These are phyloP conservation scores for Exidia glandulosa DNA, from an alignment of 768 basidiomycete genomes.

Conservation along the genomic window DNA sequence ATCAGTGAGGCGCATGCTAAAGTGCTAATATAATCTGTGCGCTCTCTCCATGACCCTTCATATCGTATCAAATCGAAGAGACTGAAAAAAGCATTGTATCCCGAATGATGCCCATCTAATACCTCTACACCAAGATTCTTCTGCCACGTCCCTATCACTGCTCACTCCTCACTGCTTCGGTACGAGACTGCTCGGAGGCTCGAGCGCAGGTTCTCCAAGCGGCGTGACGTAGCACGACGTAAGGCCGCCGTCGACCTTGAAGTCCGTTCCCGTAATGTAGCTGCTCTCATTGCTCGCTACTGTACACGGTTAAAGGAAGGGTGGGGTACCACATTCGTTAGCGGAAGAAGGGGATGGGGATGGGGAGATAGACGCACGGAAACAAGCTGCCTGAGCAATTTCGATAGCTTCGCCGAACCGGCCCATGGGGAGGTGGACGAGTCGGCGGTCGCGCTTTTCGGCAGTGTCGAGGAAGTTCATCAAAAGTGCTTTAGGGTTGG, in stretches of 20 bases:
- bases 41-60: too few relatives aligned
- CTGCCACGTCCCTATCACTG: background rate
- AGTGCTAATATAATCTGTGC: too few relatives aligned
- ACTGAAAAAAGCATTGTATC: too few relatives aligned
- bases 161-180: background rate
- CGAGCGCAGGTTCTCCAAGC: slow-evolving; percentile 58
- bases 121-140: background rate
- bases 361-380: slow-evolving; percentile 48
- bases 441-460: slow-evolving; percentile 85
- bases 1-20: too few relatives aligned
- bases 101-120: background rate
- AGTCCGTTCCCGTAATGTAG: slow-evolving; percentile 90
- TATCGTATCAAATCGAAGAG: too few relatives aligned
- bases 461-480: slow-evolving; percentile 98
- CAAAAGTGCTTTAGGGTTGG: slow-evolving; percentile 53
- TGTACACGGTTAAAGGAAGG: slow-evolving; percentile 14
- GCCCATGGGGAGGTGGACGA: slow-evolving; percentile 92
- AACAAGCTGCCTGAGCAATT: slow-evolving; percentile 84
- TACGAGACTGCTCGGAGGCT: slow-evolving; percentile 60
- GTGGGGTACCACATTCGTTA: background rate
- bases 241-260: slow-evolving; percentile 93
- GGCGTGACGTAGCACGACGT: slow-evolving; percentile 89
- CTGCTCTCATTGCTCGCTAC: slow-evolving; percentile 93
- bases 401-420: slow-evolving; percentile 97
- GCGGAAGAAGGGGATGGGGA: background rate